Conservation (phyloP, 2,329 filamentous ascomycete species). For the Thyridium curvatum region DNA sequence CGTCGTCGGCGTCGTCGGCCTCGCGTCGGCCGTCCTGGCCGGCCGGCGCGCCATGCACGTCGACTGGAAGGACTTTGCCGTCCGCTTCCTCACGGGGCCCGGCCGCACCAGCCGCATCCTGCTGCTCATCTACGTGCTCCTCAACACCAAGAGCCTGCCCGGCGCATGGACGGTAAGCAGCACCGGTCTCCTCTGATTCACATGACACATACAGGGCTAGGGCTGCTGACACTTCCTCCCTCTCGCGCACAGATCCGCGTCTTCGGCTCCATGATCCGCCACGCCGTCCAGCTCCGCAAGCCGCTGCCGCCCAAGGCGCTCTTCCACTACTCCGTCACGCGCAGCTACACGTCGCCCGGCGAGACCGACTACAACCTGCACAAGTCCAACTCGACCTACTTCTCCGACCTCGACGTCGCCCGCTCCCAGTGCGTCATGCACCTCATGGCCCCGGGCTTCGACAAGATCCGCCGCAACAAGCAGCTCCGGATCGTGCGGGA, state of each 20-base stretch:
- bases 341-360: conserved; percentile 20
- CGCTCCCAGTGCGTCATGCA: conserved; percentile 75
- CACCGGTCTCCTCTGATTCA: neutral
- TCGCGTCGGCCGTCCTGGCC: conserved; percentile 39
- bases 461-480: conserved; percentile 41
- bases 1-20: conserved; percentile 32
- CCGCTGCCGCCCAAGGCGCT: conserved; percentile 20
- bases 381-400: conserved; percentile 62
- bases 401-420: conserved; percentile 76
- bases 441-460: conserved; percentile 54
- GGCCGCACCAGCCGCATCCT: conserved; percentile 46
- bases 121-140: conserved; percentile 47
- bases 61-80: conserved; percentile 30
- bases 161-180: conserved; percentile 66
- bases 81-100: conserved; percentile 45
- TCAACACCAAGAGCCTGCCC: conserved; percentile 70
- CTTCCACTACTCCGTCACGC: conserved; percentile 27
- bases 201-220: neutral
- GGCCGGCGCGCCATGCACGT: conserved; percentile 30
- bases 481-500: conserved; percentile 43
- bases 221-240: neutral
- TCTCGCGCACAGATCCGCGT: conserved; percentile 19
- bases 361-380: conserved; percentile 33
- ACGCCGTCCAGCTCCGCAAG: conserved; percentile 14
- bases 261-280: conserved; percentile 25